phyloP scores from a whole-genome alignment of 2,329 filamentous ascomycete genomes.

The Teratosphaeria pseudoeucalypti region DNA sequence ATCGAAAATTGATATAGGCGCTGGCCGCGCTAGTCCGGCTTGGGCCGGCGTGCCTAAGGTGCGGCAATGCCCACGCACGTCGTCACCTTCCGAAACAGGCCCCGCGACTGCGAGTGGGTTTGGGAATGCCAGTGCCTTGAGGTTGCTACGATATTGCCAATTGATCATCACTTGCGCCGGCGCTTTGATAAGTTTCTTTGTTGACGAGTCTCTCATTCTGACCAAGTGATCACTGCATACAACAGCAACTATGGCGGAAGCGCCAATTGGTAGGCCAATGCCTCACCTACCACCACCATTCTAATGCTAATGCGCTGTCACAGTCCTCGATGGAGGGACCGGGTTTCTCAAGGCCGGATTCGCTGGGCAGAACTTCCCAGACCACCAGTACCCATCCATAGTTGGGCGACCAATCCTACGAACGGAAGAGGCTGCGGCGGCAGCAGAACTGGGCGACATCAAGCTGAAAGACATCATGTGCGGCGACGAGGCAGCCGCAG shows the following conservation, averaged over 20 bases:
- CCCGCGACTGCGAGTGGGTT: not conserved
- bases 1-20: not conserved
- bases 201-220: not conserved
- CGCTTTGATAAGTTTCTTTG: not conserved
- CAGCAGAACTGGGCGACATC: conserved; percentile 39
- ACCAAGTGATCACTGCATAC: not conserved
- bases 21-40: not conserved
- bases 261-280: conserved; percentile 4
- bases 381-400: conserved; percentile 96
- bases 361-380: conserved; percentile 97
- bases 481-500: conserved; percentile 92
- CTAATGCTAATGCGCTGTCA: conserved; percentile 8
- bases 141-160: not conserved
- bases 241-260: conserved; percentile 4
- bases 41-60: not conserved
- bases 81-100: not conserved
- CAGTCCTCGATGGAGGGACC: conserved; percentile 98
- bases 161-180: not conserved
- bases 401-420: conserved; percentile 95
- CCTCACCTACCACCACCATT: not conserved
- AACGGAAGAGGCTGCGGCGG: conserved; percentile 70
- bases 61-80: no score
- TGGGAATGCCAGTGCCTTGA: not conserved
- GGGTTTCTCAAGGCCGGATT: conserved; percentile 99
- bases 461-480: conserved; percentile 98